These are phyloP conservation scores for Aspergillus intermedius DNA, from an alignment of 2,329 filamentous ascomycete species.

Conservation along the genomic window DNA sequence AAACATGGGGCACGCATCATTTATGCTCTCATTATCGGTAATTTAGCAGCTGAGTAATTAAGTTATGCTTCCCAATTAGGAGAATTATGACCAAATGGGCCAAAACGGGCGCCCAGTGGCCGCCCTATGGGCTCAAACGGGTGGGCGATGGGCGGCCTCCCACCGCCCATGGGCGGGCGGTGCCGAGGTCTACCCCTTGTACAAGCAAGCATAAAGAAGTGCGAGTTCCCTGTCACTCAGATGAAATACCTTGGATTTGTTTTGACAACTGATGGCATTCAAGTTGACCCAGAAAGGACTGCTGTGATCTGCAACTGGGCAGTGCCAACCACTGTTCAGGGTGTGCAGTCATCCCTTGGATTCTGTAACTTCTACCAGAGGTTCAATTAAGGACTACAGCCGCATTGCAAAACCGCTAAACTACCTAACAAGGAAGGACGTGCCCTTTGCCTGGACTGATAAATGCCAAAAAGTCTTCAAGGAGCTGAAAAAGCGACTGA, in stretches of 20 bases:
- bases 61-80: no score
- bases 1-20: no score
- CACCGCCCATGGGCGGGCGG: no score
- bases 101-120: no score
- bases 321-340: not conserved
- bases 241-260: constrained; percentile 26
- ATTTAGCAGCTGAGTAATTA: no score
- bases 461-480: constrained; percentile 12
- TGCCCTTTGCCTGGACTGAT: constrained; percentile 3
- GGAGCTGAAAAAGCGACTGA: not conserved
- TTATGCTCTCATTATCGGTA: no score
- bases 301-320: constrained; percentile 10
- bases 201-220: constrained; percentile 21
- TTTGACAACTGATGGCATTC: constrained; percentile 17
- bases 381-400: not conserved
- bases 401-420: not conserved
- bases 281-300: constrained; percentile 20
- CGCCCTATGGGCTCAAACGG: no score
- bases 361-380: no score
- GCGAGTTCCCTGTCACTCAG: constrained; percentile 20
- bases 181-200: no score
- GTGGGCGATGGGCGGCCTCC: no score
- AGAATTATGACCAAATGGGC: no score
- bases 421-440: constrained; percentile 8
- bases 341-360: constrained; percentile 19